phyloP scores from a whole-genome alignment of 805 yeast species.

The Scheffersomyces lignosus region DNA sequence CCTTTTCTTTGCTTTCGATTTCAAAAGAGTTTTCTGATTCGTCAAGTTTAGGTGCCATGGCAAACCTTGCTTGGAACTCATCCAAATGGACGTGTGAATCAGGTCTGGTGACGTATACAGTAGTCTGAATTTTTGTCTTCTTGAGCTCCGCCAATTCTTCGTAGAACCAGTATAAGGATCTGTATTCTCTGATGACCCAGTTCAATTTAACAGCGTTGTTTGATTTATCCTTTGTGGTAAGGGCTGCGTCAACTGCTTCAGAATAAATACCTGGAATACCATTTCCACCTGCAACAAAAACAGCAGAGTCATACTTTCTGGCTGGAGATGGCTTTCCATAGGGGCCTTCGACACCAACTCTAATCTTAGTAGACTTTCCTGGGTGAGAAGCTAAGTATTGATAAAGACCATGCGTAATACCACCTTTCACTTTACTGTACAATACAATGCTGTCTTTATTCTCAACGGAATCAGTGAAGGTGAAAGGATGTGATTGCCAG shows the following conservation, averaged over 20 bases:
- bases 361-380: constrained; percentile 27
- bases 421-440: constrained; percentile 52
- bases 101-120: constrained; percentile 31
- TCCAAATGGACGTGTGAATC: constrained; percentile 44
- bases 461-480: constrained; percentile 39
- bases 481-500: constrained; percentile 73
- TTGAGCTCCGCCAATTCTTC: constrained; percentile 37
- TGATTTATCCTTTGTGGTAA: constrained; percentile 13
- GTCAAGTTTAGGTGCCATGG: background rate
- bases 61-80: constrained; percentile 13
- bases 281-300: constrained; percentile 62
- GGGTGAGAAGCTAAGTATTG: constrained; percentile 23
- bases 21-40: background rate
- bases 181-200: constrained; percentile 63
- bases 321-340: constrained; percentile 53
- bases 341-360: constrained; percentile 58
- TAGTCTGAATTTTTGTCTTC: constrained; percentile 26
- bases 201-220: constrained; percentile 28
- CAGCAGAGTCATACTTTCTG: constrained; percentile 44
- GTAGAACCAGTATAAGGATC: constrained; percentile 48
- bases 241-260: constrained; percentile 28
- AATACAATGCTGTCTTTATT: constrained; percentile 40
- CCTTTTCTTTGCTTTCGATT: constrained; percentile 16
- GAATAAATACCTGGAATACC: constrained; percentile 61
- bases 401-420: constrained; percentile 44